A percentile compares a stretch with the other conserved stretches of the same genome.
These are phyloP conservation scores for Tetrapisispora iriomotensis DNA, from an alignment of 805 yeast species.

Conservation along the genomic window DNA sequence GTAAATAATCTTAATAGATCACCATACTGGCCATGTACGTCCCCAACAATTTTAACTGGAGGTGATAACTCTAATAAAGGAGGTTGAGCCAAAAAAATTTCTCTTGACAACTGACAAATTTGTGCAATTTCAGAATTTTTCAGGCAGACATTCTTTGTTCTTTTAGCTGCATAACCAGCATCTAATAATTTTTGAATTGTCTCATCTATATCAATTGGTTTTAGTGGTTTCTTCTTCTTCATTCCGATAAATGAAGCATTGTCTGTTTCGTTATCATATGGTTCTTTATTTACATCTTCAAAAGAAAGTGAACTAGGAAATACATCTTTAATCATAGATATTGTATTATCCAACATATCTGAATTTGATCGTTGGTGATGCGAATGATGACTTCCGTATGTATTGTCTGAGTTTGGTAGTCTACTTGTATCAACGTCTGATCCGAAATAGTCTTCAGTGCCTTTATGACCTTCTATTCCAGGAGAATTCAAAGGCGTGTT, in stretches of 20 bases:
- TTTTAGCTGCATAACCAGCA: slow-evolving; percentile 90
- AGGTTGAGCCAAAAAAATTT: slow-evolving; percentile 82
- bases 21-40: slow-evolving; percentile 92
- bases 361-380: neutral
- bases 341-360: slow-evolving; percentile 2
- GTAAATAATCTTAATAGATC: slow-evolving; percentile 85
- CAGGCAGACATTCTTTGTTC: slow-evolving; percentile 78
- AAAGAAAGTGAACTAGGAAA: slow-evolving; percentile 1
- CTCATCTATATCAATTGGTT: slow-evolving; percentile 61
- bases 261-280: neutral
- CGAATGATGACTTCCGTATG: neutral
- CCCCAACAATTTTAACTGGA: slow-evolving; percentile 78
- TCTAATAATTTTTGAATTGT: slow-evolving; percentile 81
- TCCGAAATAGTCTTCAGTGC: slow-evolving; percentile 17
- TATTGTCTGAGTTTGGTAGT: neutral
- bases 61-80: slow-evolving; percentile 72
- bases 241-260: slow-evolving; percentile 2
- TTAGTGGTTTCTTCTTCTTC: slow-evolving; percentile 17
- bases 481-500: slow-evolving; percentile 29
- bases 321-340: slow-evolving; percentile 4
- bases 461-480: slow-evolving; percentile 10
- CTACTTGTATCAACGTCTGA: neutral
- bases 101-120: slow-evolving; percentile 79
- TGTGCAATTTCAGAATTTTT: slow-evolving; percentile 78
- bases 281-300: neutral